Conservation (phyloP, 2,329 filamentous ascomycete species). For the Thelonectria discophora region DNA sequence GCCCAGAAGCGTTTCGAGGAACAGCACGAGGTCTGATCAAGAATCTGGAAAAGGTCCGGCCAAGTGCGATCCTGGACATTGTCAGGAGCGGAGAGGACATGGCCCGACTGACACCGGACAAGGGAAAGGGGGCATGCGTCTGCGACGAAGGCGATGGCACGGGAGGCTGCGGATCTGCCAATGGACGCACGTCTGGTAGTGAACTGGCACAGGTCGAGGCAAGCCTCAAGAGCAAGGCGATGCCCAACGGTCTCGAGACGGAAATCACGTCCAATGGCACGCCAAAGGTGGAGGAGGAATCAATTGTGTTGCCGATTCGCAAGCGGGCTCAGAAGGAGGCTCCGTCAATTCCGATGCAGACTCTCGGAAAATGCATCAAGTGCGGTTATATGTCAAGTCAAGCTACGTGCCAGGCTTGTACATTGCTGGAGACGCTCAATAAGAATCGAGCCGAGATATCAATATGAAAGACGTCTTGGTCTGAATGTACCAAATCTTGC, state of each 20-base stretch:
- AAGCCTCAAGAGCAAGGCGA: conserved; percentile 35
- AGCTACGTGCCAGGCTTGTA: conserved; percentile 91
- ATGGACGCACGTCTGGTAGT: conserved; percentile 71
- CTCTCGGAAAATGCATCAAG: conserved; percentile 81
- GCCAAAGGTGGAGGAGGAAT: conserved; percentile 37
- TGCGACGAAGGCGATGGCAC: conserved; percentile 51
- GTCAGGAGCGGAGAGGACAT: conserved; percentile 96
- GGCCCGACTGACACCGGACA: conserved; percentile 72
- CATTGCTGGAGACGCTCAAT: conserved; percentile 87
- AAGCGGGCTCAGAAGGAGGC: conserved; percentile 40
- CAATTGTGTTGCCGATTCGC: conserved; percentile 49
- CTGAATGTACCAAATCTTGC: not conserved
- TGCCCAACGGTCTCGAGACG: conserved; percentile 42
- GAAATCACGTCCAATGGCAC: conserved; percentile 44
- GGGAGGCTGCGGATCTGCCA: conserved; percentile 76
- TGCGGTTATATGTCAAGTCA: conserved; percentile 98
- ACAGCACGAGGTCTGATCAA: conserved; percentile 93
- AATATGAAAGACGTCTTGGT: conserved; percentile 51
- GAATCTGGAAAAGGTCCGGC: conserved; percentile 89
- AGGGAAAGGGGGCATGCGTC: conserved; percentile 47
- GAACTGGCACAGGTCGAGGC: conserved; percentile 88
- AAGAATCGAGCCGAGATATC: conserved; percentile 73
- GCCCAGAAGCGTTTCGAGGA: conserved; percentile 93
- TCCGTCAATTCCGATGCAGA: conserved; percentile 64
- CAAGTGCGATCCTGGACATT: conserved; percentile 94